These are phyloP conservation scores for Narthecium ossifragum DNA, from an alignment of 106 monocot genomes.

Conservation along the genomic window DNA sequence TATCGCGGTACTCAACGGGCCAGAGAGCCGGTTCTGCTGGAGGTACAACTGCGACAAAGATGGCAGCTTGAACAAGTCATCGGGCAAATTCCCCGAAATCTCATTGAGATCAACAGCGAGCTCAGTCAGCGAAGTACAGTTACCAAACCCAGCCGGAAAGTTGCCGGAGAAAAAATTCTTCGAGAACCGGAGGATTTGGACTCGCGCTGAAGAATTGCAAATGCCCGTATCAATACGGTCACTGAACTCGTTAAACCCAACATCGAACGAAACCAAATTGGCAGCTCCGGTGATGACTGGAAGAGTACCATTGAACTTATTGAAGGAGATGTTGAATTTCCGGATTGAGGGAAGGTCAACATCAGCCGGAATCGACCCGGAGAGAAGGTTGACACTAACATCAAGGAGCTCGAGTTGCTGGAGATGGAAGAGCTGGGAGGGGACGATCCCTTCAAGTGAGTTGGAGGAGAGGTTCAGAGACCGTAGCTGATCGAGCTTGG, in stretches of 20 bases:
- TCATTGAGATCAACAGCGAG: constrained; percentile 33
- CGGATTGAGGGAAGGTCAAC: constrained; percentile 17
- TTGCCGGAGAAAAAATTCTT: constrained; percentile 35
- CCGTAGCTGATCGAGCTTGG: neutral
- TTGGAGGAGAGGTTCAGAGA: constrained; percentile 23
- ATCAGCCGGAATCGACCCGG: constrained; percentile 9
- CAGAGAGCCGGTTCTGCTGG: constrained; percentile 38
- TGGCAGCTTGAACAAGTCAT: constrained; percentile 38
- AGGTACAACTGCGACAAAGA: constrained; percentile 27
- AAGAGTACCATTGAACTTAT: constrained; percentile 20
- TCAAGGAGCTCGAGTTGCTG: constrained; percentile 13
- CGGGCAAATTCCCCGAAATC: constrained; percentile 39
- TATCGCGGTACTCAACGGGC: constrained; percentile 20
- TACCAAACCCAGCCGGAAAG: constrained; percentile 34
- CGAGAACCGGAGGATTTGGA: constrained; percentile 37
- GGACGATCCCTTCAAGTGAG: constrained; percentile 15
- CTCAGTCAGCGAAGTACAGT: constrained; percentile 32
- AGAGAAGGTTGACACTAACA: constrained; percentile 27
- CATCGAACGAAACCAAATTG: constrained; percentile 13
- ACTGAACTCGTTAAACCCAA: constrained; percentile 13
- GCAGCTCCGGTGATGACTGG: constrained; percentile 16
- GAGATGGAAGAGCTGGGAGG: constrained; percentile 14
- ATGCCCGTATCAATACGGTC: constrained; percentile 16
- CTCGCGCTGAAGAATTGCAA: constrained; percentile 21
- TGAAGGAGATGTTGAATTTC: constrained; percentile 28